Evolutionary conservation across 371 early-diverging fungal species (phyloP), one percentile per base, ranked within the genome.

Genomic region (Rhizopus arrhizus): DNA sequence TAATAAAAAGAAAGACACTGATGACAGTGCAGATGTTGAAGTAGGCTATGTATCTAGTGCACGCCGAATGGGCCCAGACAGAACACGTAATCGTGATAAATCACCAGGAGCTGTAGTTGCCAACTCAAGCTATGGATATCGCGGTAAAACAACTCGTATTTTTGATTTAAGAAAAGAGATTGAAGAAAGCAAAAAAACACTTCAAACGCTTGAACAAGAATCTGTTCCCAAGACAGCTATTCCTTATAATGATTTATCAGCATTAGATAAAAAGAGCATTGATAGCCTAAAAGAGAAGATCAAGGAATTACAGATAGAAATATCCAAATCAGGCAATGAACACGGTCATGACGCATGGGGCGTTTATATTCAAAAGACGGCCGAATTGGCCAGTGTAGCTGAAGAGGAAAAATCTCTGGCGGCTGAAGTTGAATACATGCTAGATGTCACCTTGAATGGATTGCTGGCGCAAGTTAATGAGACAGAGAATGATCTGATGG

Each of bases 21-120:
- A 56, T 9, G 66, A 66, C 11, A 62, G 65, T 43, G 22, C 22
- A 22, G 71, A 69, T 53, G 66, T 56, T 32, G 80, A 79, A 31
- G 75, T 77, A 13, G 86, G 79, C 0, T 87, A 87, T 64, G 84
- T 87, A 10, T 85, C 86, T 0, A 83, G 84, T 41, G 83, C 86
- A 12, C 81, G 88, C 16, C 76, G 81, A 22, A 78, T 74, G 75
- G 81, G 81, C 0, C 78, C 77, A 22, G 78, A 78, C 52, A 62
- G 84, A 58, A 75, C 76, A 58, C 85, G 85, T 33, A 63, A 74
- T 41, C 53, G 60, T 12, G 73, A 72, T 52, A 53, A 68, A 13
- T 49, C 79, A 15, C 57, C 66, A n/a, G 5, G 22, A 7, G 22
- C 38, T 11, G 16, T 58, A 4, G 22, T 22, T 22, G 59, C 49